phyloP scores from a whole-genome alignment of 202 grass and related monocot species.

The Dendrocalamus latiflorus region DNA sequence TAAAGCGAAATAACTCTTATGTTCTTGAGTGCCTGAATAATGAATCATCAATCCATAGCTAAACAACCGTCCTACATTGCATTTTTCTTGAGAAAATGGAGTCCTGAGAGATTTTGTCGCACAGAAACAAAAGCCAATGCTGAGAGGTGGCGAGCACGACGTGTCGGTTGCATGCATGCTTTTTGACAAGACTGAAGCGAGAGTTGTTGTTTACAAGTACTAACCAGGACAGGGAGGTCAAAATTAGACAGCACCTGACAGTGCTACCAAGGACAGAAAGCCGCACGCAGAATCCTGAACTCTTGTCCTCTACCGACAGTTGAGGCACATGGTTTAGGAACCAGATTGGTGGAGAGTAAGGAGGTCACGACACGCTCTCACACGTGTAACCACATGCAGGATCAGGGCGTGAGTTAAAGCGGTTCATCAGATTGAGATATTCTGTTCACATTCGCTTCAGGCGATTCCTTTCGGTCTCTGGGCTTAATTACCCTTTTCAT shows the following conservation, averaged over 20 bases:
- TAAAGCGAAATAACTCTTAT: background rate
- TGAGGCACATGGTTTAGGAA: constrained; percentile 13
- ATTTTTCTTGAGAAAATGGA: background rate
- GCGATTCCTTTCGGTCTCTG: too few relatives aligned
- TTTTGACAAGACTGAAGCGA: background rate
- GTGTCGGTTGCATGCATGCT: background rate
- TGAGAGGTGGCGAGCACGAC: background rate
- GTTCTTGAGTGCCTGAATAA: background rate
- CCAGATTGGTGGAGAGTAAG: background rate
- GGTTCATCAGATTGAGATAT: background rate
- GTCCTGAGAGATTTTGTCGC: background rate
- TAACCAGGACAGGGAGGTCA: background rate
- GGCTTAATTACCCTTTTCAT: too few relatives aligned
- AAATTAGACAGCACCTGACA: background rate
- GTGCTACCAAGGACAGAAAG: background rate
- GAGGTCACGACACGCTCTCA: background rate
- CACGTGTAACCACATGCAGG: background rate
- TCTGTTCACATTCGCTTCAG: constrained; percentile 37
- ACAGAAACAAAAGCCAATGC: background rate
- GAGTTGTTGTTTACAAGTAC: background rate
- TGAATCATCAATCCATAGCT: background rate
- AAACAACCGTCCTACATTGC: background rate
- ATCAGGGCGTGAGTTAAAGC: too few relatives aligned
- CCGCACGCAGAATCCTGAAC: background rate
- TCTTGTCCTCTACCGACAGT: background rate